Base-by-base conservation (phyloP, 441 rosid genomes). In the Syzygium malaccense region DNA sequence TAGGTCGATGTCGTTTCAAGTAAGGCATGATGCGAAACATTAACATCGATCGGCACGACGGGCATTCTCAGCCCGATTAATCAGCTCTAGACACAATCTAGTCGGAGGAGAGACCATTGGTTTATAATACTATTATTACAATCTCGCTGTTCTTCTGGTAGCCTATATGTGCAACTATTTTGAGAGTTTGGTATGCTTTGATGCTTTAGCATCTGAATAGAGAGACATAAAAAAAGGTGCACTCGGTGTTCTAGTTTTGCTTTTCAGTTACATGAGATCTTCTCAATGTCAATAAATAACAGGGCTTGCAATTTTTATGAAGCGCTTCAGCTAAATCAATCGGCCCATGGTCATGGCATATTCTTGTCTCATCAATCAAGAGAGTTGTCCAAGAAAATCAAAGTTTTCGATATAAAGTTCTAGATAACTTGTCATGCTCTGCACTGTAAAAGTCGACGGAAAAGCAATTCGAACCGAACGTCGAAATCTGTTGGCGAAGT, bases 21-120 rank as follows among this genome's bases (percentile, higher is more conserved):
- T 3, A 1, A 60, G 32, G 66, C 32, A 28, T 7, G 15, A 60
- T 2, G 66, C 0, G 8, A 60, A 60, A 9, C 66, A 60, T 60
- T 28, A 28, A 28, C 6, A 6, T 28, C 9, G 2, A 60, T 13
- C 0, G 18, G 66, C 66, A 28, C 0, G 32, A 13, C 2, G 2
- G 9, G 18, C 66, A 13, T 60, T 28, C 32, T n/a, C 14, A 0
- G 66, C 66, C 13, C 15, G 32, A 28, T 60, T 60, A 60, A 60
- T 60, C 2, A n/a, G 18, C 32, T 60, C 66, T 14, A n/a, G 32
- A n/a, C 33, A 62, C 68, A 3, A 62, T 62, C 68, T 18, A 62
- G 19, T n/a, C 2, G 68, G 33, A n/a, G 68, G 68, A n/a, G 68
- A 62, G 68, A n/a, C 19, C 33, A 6, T 41, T 13, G 18, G 8